phyloP scores from a whole-genome alignment of 2,329 filamentous ascomycete genomes.

The Trichoderma sp. region DNA sequence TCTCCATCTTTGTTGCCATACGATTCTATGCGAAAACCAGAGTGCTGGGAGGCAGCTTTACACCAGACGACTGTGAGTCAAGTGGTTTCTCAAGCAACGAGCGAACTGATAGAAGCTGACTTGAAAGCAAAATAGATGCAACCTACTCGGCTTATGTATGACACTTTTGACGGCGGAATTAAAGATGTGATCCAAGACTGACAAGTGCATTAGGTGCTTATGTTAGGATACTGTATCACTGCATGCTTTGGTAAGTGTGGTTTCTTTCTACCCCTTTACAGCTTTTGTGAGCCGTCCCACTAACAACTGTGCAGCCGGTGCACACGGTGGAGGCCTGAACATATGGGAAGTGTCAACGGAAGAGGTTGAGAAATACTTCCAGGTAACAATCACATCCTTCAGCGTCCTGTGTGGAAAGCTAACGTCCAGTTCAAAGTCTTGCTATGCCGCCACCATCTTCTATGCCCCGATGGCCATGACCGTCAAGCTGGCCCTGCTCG shows the following conservation, averaged over 20 bases:
- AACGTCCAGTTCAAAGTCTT: constrained; percentile 29
- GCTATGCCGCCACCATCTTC: constrained; percentile 44
- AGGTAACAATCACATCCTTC: constrained; percentile 28
- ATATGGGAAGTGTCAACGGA: constrained; percentile 32
- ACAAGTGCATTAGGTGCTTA: constrained; percentile 26
- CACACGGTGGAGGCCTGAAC: constrained; percentile 39
- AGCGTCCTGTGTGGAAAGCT: neutral
- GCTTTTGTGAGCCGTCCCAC: neutral
- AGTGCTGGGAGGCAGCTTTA: constrained; percentile 22
- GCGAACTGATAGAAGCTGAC: neutral
- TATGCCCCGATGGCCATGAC: constrained; percentile 45
- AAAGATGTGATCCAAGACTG: neutral
- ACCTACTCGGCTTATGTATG: constrained; percentile 25
- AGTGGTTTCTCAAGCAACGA: neutral
- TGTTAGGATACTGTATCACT: constrained; percentile 31
- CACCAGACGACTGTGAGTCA: constrained; percentile 31
- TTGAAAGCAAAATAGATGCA: constrained; percentile 19
- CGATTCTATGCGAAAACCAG: constrained; percentile 29
- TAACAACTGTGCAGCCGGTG: constrained; percentile 22
- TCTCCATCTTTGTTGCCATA: constrained; percentile 28
- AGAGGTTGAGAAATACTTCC: constrained; percentile 34
- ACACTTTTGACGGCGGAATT: neutral
- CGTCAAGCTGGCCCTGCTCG: constrained; percentile 44
- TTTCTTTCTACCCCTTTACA: neutral
- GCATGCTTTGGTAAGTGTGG: constrained; percentile 26